Percentiles rank a stretch among this genome's conserved stretches.
These are phyloP conservation scores for Teunomyces lycoperdinae DNA, from an alignment of 805 yeast genomes.

Conservation along the genomic window DNA sequence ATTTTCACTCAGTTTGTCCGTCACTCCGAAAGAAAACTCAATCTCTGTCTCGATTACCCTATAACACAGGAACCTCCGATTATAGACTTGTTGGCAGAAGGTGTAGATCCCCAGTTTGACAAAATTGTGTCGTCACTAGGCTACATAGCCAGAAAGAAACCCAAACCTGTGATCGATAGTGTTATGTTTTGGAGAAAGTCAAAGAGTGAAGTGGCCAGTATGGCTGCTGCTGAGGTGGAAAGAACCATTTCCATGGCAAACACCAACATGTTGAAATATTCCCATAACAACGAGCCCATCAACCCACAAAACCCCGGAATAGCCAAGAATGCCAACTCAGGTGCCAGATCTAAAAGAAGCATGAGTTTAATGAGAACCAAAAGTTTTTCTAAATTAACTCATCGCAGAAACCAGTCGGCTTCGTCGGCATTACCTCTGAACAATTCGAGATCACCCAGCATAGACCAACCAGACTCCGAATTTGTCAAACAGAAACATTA, in stretches of 20 bases:
- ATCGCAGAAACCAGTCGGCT: constrained; percentile 51
- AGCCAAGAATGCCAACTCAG: constrained; percentile 10
- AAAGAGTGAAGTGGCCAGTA: constrained; percentile 76
- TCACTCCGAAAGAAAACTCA: constrained; percentile 84
- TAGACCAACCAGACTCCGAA: constrained; percentile 14
- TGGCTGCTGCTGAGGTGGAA: constrained; percentile 43
- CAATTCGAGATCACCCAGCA: constrained; percentile 18
- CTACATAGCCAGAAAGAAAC: constrained; percentile 82
- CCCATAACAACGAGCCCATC: constrained; percentile 4
- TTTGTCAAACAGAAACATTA: constrained; percentile 19
- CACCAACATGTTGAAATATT: constrained; percentile 48
- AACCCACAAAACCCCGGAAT: constrained; percentile 14
- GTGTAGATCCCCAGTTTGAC: constrained; percentile 84
- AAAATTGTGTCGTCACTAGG: constrained; percentile 83
- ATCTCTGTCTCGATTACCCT: constrained; percentile 64
- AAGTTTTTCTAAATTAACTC: constrained; percentile 38
- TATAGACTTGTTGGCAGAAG: constrained; percentile 75
- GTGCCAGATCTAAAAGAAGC: constrained; percentile 33
- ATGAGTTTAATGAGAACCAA: constrained; percentile 39
- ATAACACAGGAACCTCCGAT: constrained; percentile 74
- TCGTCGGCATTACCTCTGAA: constrained; percentile 27
- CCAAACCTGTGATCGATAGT: constrained; percentile 94
- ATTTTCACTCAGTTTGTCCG: constrained; percentile 94
- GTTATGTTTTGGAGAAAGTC: constrained; percentile 98
- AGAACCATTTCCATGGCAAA: constrained; percentile 33